Conservation (phyloP, 139 green algal species). For the Tetradesmus lagerheimii region DNA sequence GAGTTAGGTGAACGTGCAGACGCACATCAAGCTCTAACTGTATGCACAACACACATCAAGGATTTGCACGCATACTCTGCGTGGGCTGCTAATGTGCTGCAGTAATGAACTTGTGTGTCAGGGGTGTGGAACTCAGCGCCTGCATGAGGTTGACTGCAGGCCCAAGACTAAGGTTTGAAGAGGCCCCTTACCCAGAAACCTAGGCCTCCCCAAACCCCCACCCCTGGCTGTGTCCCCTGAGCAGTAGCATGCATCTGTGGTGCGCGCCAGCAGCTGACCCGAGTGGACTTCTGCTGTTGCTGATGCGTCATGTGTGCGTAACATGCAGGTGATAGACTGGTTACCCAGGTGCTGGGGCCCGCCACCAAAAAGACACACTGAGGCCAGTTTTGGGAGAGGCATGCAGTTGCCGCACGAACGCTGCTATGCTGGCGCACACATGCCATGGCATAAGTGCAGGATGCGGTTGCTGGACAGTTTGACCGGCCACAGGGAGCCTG, state of each 20-base stretch:
- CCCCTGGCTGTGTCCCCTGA: conserved; percentile 1
- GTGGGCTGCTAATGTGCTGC: neutral
- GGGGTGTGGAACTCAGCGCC: neutral
- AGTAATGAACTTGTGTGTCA: neutral
- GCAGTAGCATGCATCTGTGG: neutral
- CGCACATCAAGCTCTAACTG: neutral
- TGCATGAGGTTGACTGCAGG: neutral
- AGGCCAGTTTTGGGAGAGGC: neutral
- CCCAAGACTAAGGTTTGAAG: neutral
- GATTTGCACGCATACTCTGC: neutral
- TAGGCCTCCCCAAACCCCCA: neutral
- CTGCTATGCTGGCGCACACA: neutral
- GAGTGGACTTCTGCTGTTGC: neutral
- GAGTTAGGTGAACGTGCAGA: too few relatives aligned
- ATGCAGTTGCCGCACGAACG: neutral
- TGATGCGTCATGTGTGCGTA: neutral
- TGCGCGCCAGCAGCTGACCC: neutral
- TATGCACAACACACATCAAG: neutral
- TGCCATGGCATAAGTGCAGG: neutral
- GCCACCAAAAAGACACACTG: neutral
- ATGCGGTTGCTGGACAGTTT: neutral
- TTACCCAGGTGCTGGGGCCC: neutral
- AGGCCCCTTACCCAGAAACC: neutral
- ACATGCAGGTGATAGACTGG: neutral
- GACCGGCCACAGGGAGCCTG: neutral